Conservation (phyloP, 192 early-diverging fungal species). For the Coemansia sp. region DNA sequence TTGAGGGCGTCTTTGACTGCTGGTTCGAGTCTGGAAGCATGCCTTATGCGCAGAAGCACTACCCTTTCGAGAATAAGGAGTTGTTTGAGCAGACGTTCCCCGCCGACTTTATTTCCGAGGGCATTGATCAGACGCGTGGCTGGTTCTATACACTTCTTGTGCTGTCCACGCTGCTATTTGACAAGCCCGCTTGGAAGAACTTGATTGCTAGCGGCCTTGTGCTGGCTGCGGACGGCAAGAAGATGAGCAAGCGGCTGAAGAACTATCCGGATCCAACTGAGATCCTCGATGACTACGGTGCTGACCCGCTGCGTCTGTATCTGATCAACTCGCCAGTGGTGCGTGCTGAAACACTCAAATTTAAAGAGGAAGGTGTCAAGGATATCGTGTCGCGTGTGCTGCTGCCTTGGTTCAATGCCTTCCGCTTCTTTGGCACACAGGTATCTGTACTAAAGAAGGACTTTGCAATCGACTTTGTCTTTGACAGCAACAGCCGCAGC, state of each 20-base stretch:
- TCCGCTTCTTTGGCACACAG: constrained; percentile 94
- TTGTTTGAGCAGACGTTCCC: constrained; percentile 86
- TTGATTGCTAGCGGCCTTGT: constrained; percentile 96
- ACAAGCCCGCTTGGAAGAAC: constrained; percentile 94
- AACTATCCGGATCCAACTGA: constrained; percentile 94
- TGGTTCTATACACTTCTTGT: constrained; percentile 99
- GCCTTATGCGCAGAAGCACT: constrained; percentile 99
- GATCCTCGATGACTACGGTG: constrained; percentile 86
- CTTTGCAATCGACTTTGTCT: constrained; percentile 67
- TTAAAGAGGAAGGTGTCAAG: constrained; percentile 98
- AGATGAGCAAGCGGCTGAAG: constrained; percentile 98
- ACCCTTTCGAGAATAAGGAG: constrained; percentile 97
- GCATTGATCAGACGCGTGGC: constrained; percentile 98
- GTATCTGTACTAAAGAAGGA: constrained; percentile 87
- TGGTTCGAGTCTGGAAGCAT: constrained; percentile 99
- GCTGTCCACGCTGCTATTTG: constrained; percentile 93
- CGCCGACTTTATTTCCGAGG: constrained; percentile 99
- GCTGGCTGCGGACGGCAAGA: constrained; percentile 96
- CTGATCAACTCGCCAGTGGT: constrained; percentile 98
- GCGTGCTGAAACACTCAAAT: constrained; percentile 89
- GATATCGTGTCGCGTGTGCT: constrained; percentile 91
- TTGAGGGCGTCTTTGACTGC: constrained; percentile 98
- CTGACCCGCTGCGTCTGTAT: constrained; percentile 92
- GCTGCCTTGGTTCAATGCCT: constrained; percentile 98
- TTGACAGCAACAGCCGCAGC: constrained; percentile 71